Percentiles rank a stretch among this genome's conserved stretches.
Evolutionary conservation across 2,329 filamentous ascomycete species (phyloP).

Genomic region (Xylaria sp.): DNA sequence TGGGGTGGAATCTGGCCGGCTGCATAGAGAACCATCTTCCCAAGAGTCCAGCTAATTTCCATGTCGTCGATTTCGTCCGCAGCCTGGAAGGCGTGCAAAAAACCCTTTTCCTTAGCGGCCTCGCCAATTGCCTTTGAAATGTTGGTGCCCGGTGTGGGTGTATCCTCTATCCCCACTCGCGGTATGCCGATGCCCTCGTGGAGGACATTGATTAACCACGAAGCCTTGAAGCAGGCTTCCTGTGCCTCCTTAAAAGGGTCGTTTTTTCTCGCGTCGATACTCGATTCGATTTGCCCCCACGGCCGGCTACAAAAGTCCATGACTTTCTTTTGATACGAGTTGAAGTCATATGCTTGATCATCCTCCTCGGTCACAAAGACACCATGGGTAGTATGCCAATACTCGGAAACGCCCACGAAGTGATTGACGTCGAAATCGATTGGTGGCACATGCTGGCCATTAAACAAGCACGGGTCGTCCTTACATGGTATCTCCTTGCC

Average conservation of each 20-base stretch:
- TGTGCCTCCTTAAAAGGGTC: constrained; percentile 82
- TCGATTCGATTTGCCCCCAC: constrained; percentile 80
- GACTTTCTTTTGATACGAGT: constrained; percentile 87
- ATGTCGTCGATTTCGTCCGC: constrained; percentile 91
- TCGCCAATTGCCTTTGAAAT: constrained; percentile 76
- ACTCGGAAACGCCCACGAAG: constrained; percentile 97
- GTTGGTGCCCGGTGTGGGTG: constrained; percentile 67
- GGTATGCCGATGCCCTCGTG: constrained; percentile 97
- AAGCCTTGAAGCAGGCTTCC: constrained; percentile 96
- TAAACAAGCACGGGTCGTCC: constrained; percentile 86
- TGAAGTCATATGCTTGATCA: constrained; percentile 83
- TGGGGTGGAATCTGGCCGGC: constrained; percentile 83
- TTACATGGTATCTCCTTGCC: constrained; percentile 88
- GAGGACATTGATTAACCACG: constrained; percentile 96
- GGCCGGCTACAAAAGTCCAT: constrained; percentile 85
- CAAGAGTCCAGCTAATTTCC: constrained; percentile 97
- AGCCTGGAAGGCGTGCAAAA: constrained; percentile 87
- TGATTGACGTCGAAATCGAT: constrained; percentile 98
- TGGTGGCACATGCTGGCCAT: constrained; percentile 90
- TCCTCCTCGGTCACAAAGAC: constrained; percentile 85
- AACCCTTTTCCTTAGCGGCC: constrained; percentile 77
- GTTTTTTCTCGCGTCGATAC: constrained; percentile 74
- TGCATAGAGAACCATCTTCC: constrained; percentile 96
- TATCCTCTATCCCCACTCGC: constrained; percentile 79
- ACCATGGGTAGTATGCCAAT: constrained; percentile 98